Base-by-base conservation (phyloP, 305 asterid species). In the Fraxinus sp. region DNA sequence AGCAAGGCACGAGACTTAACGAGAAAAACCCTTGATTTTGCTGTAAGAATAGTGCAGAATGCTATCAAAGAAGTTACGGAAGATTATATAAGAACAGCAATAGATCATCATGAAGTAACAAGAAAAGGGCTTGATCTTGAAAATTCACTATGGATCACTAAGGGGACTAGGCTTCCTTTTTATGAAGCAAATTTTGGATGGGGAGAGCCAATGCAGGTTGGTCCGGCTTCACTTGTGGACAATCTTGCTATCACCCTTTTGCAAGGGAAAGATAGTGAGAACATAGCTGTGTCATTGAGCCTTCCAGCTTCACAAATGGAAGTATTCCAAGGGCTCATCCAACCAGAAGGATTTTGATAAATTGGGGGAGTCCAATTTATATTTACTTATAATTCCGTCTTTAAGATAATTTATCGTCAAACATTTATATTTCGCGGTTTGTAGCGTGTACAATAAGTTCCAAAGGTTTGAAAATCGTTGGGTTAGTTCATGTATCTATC, bases 121-220 rank as follows among this genome's bases (percentile, higher is more conserved):
- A 64, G 85, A 35, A 80, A 80, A 33, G 80, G 85, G 59, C 87
- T 84, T 32, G 72, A 62, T 11, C 64, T 81, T 5, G 72, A 77
- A 7, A 79, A 79, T 9, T 84, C 87, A 0, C 74, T 86, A 37
- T 62, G 78, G 55, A 72, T 86, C 22, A 81, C 84, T 4, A 66
- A 84, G 9, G 84, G 87, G 89, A 74, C 78, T 16, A 81, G 84
- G 83, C 84, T 86, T 16, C 55, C 87, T 28, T 86, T 86, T 71
- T 74, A 82, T 11, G 80, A 84, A 30, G 81, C 76, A 2, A 84
- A 86, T 79, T 86, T 86, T 49, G 81, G 78, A 14, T 84, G 89
- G 87, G 89, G 87, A 24, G 76, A 72, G 77, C 89, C 89, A 2
- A 28, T 37, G 16, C 78, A 79, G 55, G 74, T 80, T 5, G 87